Evolutionary conservation across 768 basidiomycete species (phyloP), one percentile per base, ranked within the genome.

Genomic region (Hebeloma cylindrosporum): DNA sequence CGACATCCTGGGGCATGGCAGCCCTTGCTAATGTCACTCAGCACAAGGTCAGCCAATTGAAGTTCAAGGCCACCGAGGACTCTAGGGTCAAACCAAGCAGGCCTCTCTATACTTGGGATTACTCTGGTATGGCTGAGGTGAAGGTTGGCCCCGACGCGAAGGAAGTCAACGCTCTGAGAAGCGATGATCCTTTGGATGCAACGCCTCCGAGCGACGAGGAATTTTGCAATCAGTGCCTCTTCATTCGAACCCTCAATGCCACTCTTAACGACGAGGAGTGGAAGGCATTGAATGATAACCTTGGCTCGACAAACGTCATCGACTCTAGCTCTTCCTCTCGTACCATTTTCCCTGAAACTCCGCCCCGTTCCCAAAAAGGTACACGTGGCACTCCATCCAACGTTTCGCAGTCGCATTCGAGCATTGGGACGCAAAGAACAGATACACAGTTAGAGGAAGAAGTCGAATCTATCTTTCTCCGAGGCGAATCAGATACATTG

Each of bases 1-100:
- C 56, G 1, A 42, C 37, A 3, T 53, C 56, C 5, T 64, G 60
- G 59, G 59, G 52, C 7, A 54, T 57, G n/a, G 59, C 59, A 5
- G 40, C 55, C 13, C 10, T 46, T 13, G 4, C 32, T 21, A 31
- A 48, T 11, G 5, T 28, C 2, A 9, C 36, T 11, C 28, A 23
- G 11, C 8, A 31, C 10, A 22, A 22, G 7, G 20, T 26, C 3
- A 10, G 35, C 20, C 29, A 23, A 5, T 37, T 52, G 14, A 39
- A 40, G 22, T 45, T 36, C 17, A 21, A 10, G 23, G 10, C 32
- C 17, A 13, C 20, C n/a, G 9, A 16, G 29, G 22, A 5, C 8
- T n/a, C 40, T 8, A 11, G 20, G 13, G 14, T 21, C 6, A 9
- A n/a, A 10, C 10, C 9, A 16, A 14, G 20, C n/a, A 35, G 26